These are phyloP conservation scores for Bipolaris gigantea DNA, from an alignment of 2,329 filamentous ascomycete genomes.

Conservation along the genomic window DNA sequence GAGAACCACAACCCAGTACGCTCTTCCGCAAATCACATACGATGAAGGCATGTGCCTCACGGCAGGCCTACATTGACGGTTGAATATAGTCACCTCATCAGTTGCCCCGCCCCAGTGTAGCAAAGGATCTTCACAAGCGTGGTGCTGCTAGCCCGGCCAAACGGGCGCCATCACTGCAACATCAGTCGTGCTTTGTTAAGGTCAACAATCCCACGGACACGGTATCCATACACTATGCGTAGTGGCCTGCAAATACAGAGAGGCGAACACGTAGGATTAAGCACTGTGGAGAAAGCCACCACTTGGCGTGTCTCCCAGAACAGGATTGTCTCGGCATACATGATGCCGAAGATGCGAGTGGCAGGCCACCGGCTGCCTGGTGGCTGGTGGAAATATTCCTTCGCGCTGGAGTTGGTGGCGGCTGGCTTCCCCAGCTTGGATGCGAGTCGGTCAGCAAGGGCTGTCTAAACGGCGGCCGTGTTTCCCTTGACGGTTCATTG, in stretches of 20 bases:
- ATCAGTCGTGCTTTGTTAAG: slow-evolving; percentile 18
- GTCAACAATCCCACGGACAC: slow-evolving; percentile 12
- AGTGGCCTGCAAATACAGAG: slow-evolving; percentile 21
- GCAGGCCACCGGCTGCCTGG: slow-evolving; percentile 16
- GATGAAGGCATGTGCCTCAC: slow-evolving; percentile 16
- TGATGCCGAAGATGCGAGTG: slow-evolving; percentile 25
- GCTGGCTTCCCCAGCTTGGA: slow-evolving; percentile 6
- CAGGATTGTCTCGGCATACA: slow-evolving; percentile 24
- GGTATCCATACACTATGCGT: slow-evolving; percentile 23
- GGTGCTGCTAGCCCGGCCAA: slow-evolving; percentile 3
- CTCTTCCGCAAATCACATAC: slow-evolving; percentile 26
- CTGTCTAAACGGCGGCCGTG: slow-evolving; percentile 7
- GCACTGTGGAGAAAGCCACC: slow-evolving; percentile 26
- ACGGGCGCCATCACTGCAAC: slow-evolving; percentile 11
- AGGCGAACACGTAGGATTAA: slow-evolving; percentile 18
- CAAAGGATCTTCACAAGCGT: slow-evolving; percentile 9
- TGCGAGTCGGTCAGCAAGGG: slow-evolving; percentile 8
- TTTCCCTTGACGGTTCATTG: slow-evolving; percentile 10
- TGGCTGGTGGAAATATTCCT: slow-evolving; percentile 32
- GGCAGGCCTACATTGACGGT: slow-evolving; percentile 12
- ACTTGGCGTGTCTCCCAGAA: slow-evolving; percentile 25
- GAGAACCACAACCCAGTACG: slow-evolving; percentile 61
- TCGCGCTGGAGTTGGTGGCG: slow-evolving; percentile 20
- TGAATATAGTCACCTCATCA: slow-evolving; percentile 3
- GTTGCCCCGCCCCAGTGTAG: slow-evolving; percentile 14